Base-by-base conservation (phyloP, 495 filamentous ascomycete genomes). In the Lindgomyces ingoldianus region DNA sequence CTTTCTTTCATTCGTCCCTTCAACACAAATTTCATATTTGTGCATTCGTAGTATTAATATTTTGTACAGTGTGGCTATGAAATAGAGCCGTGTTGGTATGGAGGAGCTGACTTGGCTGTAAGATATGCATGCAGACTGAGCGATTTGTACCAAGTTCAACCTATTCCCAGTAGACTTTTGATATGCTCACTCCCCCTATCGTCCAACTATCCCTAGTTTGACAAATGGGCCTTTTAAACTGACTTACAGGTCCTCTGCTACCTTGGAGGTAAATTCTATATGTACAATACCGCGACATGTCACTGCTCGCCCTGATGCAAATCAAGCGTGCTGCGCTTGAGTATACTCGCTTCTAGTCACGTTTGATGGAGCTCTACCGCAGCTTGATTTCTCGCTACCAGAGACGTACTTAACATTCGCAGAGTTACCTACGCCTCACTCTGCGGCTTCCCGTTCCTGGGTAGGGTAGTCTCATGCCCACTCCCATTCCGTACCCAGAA, bases 391-490 rank as follows among this genome's bases (percentile, higher is more conserved):
- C 44, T 46, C 22, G 22, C 44, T 18, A 46, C 4, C 16, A 21
- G 22, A 46, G 22, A 14, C 4, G 4, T 46, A 46, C 22, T 4
- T 14, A 46, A 16, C 22, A 8, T 8, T 21, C 22, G 22, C 44
- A 14, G n/a, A 16, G 4, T 29, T 26, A 9, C 50, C 21, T 1
- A 3, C 42, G 26, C n/a, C 26, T 53, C 24, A n/a, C 6, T 27
- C 50, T 53, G 10, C 19, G n/a, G n/a, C n/a, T 58, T 55, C 52
- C 68, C 68, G 27, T 74, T 71, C 14, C 73, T 71, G 3, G 68
- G 60, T 53, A 74, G 41, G 18, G 71, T 61, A 45, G 73, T 70
- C 65, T 74, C 73, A 67, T 73, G 73, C 24, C 73, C 73, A 29
- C 29, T 62, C 21, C 73, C 73, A 44, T 74, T 71, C 24, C 65